Percentiles rank a stretch among this genome's conserved stretches.
phyloP scores from a whole-genome alignment of 2,329 filamentous ascomycete genomes.

The Fusarium globosum region DNA sequence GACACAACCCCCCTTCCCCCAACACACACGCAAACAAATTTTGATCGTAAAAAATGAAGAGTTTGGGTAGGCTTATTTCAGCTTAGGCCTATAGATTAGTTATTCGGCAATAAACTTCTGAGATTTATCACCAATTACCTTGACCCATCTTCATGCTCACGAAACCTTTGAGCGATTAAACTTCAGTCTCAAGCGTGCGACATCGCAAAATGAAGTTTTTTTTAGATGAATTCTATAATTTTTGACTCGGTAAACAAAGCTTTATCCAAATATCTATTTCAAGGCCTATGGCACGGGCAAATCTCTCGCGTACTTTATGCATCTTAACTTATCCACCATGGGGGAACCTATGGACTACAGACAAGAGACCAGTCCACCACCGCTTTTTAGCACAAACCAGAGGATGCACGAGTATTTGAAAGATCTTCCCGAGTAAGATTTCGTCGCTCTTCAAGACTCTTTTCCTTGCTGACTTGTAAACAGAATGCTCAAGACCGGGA shows the following conservation, averaged over 20 bases:
- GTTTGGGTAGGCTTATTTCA: not conserved
- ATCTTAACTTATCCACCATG: not conserved
- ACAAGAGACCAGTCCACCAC: fast-evolving
- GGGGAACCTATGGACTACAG: not conserved
- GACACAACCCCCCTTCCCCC: too few species aligned
- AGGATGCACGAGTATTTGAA: not conserved
- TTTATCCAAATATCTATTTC: fast-evolving
- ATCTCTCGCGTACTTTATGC: not conserved
- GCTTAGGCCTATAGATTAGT: too few species aligned
- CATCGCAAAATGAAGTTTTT: fast-evolving
- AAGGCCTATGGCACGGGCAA: fast-evolving
- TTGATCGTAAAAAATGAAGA: not conserved
- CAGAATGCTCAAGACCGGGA: not conserved
- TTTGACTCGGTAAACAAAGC: fast-evolving
- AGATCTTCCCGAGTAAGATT: not conserved
- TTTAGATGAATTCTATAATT: not conserved
- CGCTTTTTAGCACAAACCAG: not conserved
- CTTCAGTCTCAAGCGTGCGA: not conserved
- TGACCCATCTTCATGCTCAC: not conserved
- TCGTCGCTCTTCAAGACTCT: too few species aligned
- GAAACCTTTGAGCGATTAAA: not conserved
- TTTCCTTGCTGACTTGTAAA: too few species aligned
- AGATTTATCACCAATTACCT: not conserved
- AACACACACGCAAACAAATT: too few species aligned
- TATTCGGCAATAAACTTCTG: not conserved